Base-by-base conservation (phyloP, 805 yeast species). In the Barnettozyma siamensis region DNA sequence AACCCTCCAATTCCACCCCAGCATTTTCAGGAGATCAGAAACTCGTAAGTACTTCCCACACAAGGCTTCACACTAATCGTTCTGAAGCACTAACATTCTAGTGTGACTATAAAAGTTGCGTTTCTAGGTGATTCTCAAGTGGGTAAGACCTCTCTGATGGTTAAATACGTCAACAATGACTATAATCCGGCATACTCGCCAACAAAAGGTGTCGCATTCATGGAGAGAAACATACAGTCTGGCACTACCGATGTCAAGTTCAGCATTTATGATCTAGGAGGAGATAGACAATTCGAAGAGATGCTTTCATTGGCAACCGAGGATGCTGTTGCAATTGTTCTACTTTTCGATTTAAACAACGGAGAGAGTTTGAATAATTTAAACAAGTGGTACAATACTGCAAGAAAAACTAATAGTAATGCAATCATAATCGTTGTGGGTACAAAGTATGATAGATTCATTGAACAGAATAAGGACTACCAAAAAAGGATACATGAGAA, bases 91-190 rank as follows among this genome's bases (percentile, higher is more conserved):
- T 21, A 21, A 21, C 24, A 21, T 6, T 9, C 24, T 7, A 57
- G 61, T 7, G 84, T 81, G 23, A 78, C 86, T 2, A 65, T 91
- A 36, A 93, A 91, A 55, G 88, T 91, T 16, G 98, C 97, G 3
- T 75, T 91, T 35, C 78, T 91, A 37, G 99, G 99, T 6, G 98
- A 91, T 62, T 94, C 96, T 2, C 94, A 88, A 56, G 88, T 89
- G 6, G 99, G 99, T 5, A 91, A 91, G 58, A 91, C 99, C 1
- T 87, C 97, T 6, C 65, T 91, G 44, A 89, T 91, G 98, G 96
- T 89, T 19, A 88, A 91, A 58, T 91, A 89, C 59, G 96, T 91
- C n/a, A 96, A 91, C 57, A 94, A 94, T 41, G 78, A 85, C 27
- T 91, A 85, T 60, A 95, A 88, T 58, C 93, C 87, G 55, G 88